These are phyloP conservation scores for Coemansia sp. DNA, from an alignment of 192 early-diverging fungal species.

Conservation along the genomic window DNA sequence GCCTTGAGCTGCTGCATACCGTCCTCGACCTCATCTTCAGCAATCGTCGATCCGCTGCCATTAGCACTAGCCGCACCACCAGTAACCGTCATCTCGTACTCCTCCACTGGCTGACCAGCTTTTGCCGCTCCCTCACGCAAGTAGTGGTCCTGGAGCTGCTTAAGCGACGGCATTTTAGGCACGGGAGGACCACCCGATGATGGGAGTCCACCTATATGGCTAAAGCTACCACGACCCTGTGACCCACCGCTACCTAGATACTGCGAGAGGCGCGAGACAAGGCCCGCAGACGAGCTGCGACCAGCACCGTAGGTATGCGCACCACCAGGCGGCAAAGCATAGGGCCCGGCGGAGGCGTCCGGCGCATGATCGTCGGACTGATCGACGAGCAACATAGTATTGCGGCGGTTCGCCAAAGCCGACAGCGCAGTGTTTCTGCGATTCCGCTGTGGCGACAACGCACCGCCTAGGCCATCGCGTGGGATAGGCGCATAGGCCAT, in stretches of 20 bases:
- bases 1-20: slow-evolving; percentile 35
- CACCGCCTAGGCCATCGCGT: too few species aligned
- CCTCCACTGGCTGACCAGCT: slow-evolving; percentile 1
- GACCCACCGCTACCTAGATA: slow-evolving; percentile 20
- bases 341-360: too few species aligned
- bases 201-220: background rate
- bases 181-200: background rate
- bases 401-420: slow-evolving; percentile 19
- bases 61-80: background rate
- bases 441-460: too few species aligned
- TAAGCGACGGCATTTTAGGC: slow-evolving; percentile 45
- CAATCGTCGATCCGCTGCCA: slow-evolving; percentile 24
- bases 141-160: slow-evolving; percentile 55
- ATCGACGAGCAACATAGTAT: slow-evolving; percentile 51
- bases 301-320: background rate
- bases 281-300: slow-evolving; percentile 13
- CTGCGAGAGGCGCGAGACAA: slow-evolving; percentile 48
- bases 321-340: background rate
- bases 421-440: slow-evolving; percentile 21
- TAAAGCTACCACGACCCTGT: background rate
- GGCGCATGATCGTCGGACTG: slow-evolving; percentile 23
- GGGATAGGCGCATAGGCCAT: slow-evolving; percentile 46
- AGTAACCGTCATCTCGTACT: slow-evolving; percentile 30
- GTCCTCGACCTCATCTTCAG: slow-evolving; percentile 9
- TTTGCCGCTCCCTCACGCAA: slow-evolving; percentile 23